Conservation (phyloP, 2,329 filamentous ascomycete genomes). For the Cytospora piceae region DNA sequence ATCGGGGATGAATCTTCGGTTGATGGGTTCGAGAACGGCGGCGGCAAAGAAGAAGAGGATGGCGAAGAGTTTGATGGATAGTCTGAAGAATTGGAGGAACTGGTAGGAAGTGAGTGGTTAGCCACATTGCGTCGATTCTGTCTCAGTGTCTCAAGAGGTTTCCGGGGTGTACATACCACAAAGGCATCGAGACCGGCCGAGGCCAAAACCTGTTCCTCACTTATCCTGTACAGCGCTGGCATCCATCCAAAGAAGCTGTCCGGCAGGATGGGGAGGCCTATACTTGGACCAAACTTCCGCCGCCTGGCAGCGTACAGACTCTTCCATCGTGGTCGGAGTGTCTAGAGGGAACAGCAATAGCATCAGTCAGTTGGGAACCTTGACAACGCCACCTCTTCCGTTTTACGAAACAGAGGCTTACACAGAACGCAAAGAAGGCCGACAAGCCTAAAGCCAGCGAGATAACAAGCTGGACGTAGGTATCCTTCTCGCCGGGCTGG, state of each 20-base stretch:
- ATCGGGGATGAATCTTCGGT: conserved; percentile 62
- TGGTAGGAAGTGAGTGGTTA: conserved; percentile 35
- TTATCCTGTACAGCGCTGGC: conserved; percentile 78
- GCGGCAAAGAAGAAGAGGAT: conserved; percentile 82
- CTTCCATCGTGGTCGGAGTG: conserved; percentile 89
- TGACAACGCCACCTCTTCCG: neutral
- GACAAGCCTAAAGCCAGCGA: conserved; percentile 70
- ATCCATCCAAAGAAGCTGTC: conserved; percentile 94
- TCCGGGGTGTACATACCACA: conserved; percentile 62
- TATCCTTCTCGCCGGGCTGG: conserved; percentile 48
- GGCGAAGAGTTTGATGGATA: conserved; percentile 83
- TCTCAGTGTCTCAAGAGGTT: neutral
- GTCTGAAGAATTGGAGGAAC: conserved; percentile 95
- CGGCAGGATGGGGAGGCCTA: conserved; percentile 75
- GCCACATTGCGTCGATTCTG: neutral
- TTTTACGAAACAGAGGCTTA: conserved; percentile 48
- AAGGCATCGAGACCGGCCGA: conserved; percentile 94
- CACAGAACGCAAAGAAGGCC: conserved; percentile 78
- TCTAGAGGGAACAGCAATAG: conserved; percentile 49
- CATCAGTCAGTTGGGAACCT: conserved; percentile 1
- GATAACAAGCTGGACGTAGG: conserved; percentile 70
- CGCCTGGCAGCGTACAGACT: conserved; percentile 88
- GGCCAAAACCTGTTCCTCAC: conserved; percentile 84
- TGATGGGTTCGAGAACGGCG: conserved; percentile 82
- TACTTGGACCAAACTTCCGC: conserved; percentile 63